A percentile compares a stretch with the other conserved stretches of the same genome.
Evolutionary conservation across 169 alveolate genomes (phyloP).

Genomic region (Plasmodium ovale): DNA sequence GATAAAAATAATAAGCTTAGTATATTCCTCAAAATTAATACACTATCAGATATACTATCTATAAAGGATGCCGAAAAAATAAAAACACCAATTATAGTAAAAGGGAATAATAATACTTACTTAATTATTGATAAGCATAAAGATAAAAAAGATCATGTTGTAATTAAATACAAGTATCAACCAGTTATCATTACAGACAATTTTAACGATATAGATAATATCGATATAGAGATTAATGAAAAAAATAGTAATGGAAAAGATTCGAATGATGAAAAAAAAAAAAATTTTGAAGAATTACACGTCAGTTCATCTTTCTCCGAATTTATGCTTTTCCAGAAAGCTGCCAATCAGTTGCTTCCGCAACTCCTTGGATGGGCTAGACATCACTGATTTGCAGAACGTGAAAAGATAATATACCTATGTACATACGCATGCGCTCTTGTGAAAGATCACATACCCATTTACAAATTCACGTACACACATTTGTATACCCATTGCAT

Average conservation of each 20-base stretch:
- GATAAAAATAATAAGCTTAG: constrained; percentile 70
- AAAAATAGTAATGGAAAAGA: constrained; percentile 19
- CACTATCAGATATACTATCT: constrained; percentile 43
- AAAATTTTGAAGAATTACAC: constrained; percentile 60
- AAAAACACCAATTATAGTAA: constrained; percentile 34
- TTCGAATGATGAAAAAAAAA: constrained; percentile 44
- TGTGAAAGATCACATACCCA: background rate
- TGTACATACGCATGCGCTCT: background rate
- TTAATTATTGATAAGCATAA: constrained; percentile 63
- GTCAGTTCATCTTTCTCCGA: constrained; percentile 62
- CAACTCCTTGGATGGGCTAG: constrained; percentile 71
- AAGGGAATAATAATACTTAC: constrained; percentile 56
- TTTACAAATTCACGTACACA: background rate
- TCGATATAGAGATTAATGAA: constrained; percentile 35
- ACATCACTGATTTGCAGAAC: constrained; percentile 11
- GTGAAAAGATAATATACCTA: background rate
- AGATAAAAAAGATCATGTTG: constrained; percentile 71
- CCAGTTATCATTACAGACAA: constrained; percentile 47
- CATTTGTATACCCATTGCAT: background rate
- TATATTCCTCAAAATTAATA: constrained; percentile 59
- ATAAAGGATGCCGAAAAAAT: constrained; percentile 45
- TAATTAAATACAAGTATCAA: constrained; percentile 56
- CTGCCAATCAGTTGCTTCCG: constrained; percentile 67
- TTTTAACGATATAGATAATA: constrained; percentile 35
- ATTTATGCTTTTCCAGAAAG: constrained; percentile 63